These are phyloP conservation scores for Entelexis paramagnoliae DNA, from an alignment of 1,139 yeast species.

Conservation along the genomic window DNA sequence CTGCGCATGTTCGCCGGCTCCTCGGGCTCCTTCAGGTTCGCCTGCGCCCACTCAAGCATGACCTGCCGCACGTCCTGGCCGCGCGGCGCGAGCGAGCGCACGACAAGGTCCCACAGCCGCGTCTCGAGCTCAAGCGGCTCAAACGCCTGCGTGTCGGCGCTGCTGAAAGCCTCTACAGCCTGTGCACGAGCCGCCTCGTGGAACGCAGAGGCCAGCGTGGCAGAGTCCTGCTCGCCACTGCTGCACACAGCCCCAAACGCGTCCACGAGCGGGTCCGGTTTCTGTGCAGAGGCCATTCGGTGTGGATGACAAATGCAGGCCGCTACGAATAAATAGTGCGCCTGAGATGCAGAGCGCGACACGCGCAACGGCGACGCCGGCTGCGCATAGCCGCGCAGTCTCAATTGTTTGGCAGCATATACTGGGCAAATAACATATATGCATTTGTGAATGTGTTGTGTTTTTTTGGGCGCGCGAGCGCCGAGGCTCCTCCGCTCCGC, in stretches of 20 bases:
- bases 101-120: conserved; percentile 19
- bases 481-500: too few relatives aligned
- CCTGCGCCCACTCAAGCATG: conserved; percentile 34
- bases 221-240: conserved; percentile 1
- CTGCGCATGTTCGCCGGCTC: conserved; percentile 29
- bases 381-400: too few relatives aligned
- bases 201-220: conserved; percentile 9
- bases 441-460: too few relatives aligned
- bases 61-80: background rate
- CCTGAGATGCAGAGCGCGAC: too few relatives aligned
- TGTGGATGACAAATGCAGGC: background rate
- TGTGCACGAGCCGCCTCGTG: conserved; percentile 14
- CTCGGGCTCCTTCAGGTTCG: conserved; percentile 35
- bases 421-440: too few relatives aligned
- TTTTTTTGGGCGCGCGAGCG: too few relatives aligned
- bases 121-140: conserved; percentile 19
- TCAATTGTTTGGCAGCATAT: too few relatives aligned
- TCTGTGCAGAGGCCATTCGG: conserved; percentile 6
- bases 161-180: conserved; percentile 14
- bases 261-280: conserved; percentile 12
- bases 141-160: conserved; percentile 4
- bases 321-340: background rate
- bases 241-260: conserved; percentile 16
- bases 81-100: conserved; percentile 1
- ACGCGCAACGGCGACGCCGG: too few relatives aligned